Evolutionary conservation across 441 rosid species (phyloP), one percentile per base, ranked within the genome.

Genomic region (Macaranga tanarius): DNA sequence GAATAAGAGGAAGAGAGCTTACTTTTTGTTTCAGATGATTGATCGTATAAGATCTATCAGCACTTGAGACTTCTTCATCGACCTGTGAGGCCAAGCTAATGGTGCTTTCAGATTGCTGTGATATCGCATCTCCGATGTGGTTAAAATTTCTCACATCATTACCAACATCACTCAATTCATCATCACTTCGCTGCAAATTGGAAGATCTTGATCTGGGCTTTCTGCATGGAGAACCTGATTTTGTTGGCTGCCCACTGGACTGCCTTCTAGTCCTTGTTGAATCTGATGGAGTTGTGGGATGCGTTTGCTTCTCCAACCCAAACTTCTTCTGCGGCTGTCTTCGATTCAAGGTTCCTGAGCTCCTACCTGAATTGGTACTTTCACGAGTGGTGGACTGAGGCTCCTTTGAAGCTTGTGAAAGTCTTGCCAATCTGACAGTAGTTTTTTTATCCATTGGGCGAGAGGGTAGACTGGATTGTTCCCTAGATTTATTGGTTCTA

Each of bases 41-140:
- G 60, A 52, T 79, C 84, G 81, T 84, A 48, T 75, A 70, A 60
- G 81, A 82, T 73, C 79, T 82, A 73, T 85, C 84, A 42, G 70
- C 76, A 82, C 96, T 93, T 57, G 90, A 82, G 76, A 88, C 86
- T 84, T 93, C 96, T 44, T 62, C 79, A 60, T 90, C 98, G 70
- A 74, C 75, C 71, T 74, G 83, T 40, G 93, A 87, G 73, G 79
- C 86, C 69, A 75, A 76, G 79, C 89, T 88, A 71, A 67, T 69
- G 74, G 79, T 79, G 79, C 89, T 86, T 42, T 88, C 96, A 23
- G 96, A 90, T 79, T 80, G 81, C 73, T 75, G 76, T 15, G 89
- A 85, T 67, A 76, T 70, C 16, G 73, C 75, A 73, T 89, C 89
- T 23, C 75, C 80, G 34, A 74, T 84, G 72, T 82, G 77, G 38